Conservation (phyloP, 345 rosid genomes). For the Dovyalis caffra region DNA sequence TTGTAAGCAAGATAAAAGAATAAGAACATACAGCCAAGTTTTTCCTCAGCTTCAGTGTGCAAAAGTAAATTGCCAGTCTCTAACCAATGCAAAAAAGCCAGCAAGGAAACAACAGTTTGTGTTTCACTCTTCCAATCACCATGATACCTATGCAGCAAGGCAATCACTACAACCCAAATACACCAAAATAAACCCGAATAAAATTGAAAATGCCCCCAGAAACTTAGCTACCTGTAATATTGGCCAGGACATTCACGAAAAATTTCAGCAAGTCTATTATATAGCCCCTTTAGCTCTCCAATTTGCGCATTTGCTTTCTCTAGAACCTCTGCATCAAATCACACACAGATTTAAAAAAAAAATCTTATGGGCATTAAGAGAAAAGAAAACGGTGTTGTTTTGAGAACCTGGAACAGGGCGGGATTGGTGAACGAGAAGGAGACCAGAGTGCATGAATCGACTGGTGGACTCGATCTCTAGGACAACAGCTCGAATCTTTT, state of each 20-base stretch:
- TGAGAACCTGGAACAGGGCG: constrained; percentile 75
- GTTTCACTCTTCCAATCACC: constrained; percentile 97
- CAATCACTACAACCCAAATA: constrained; percentile 9
- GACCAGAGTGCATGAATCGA: constrained; percentile 66
- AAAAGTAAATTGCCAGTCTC: constrained; percentile 76
- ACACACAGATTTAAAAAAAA: neutral
- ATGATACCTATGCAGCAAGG: constrained; percentile 58
- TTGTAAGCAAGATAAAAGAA: neutral
- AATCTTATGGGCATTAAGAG: neutral
- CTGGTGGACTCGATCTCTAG: constrained; percentile 71
- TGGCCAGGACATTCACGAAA: constrained; percentile 64
- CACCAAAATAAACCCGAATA: neutral
- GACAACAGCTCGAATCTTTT: constrained; percentile 68
- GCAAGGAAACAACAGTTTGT: constrained; percentile 76
- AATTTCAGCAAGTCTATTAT: constrained; percentile 55
- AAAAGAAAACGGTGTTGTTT: neutral
- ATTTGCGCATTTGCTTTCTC: constrained; percentile 64
- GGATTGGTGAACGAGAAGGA: constrained; percentile 87
- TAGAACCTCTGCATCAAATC: constrained; percentile 52
- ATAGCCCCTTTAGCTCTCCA: constrained; percentile 52
- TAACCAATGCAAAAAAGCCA: constrained; percentile 89
- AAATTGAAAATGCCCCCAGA: neutral
- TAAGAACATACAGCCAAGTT: constrained; percentile 70
- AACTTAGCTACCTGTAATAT: constrained; percentile 57
- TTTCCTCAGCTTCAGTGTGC: constrained; percentile 70